Percentiles rank a stretch among this genome's conserved stretches.
Evolutionary conservation across 2,329 filamentous ascomycete species (phyloP).

Genomic region (Ceratocystis lukuohia): DNA sequence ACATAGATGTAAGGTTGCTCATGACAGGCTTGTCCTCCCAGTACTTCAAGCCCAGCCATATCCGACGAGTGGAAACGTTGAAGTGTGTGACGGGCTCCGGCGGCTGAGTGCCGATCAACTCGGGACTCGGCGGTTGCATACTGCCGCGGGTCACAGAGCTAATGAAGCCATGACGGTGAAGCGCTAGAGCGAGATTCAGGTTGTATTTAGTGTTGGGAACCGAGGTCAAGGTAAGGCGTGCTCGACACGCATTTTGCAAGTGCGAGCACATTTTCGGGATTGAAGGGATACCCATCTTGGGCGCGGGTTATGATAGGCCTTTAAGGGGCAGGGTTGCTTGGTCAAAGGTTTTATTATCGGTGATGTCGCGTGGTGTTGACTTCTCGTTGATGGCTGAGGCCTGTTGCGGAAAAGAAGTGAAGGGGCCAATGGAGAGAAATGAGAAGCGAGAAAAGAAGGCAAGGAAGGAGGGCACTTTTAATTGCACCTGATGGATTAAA

Average conservation of each 20-base stretch:
- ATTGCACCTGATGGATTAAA: not conserved
- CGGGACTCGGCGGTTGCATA: slow-evolving; percentile 37
- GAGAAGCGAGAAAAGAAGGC: not conserved
- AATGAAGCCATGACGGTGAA: slow-evolving; percentile 74
- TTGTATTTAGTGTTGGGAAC: slow-evolving; percentile 66
- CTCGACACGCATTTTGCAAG: slow-evolving; percentile 75
- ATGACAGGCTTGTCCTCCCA: slow-evolving; percentile 71
- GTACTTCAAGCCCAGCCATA: slow-evolving; percentile 90
- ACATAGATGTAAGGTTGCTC: slow-evolving; percentile 50
- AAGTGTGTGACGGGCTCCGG: slow-evolving; percentile 48
- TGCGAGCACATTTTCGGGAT: slow-evolving; percentile 76
- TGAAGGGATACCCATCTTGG: slow-evolving; percentile 41
- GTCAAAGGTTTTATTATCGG: not conserved
- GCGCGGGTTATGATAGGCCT: not conserved
- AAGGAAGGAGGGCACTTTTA: not conserved
- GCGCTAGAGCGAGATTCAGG: slow-evolving; percentile 57
- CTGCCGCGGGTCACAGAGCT: slow-evolving; percentile 63
- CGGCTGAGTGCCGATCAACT: slow-evolving; percentile 33
- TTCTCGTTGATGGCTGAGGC: not conserved
- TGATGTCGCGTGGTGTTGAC: not conserved
- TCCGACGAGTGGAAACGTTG: slow-evolving; percentile 59
- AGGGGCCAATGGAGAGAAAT: not conserved
- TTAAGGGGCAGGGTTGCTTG: not conserved
- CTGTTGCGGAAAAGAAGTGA: not conserved
- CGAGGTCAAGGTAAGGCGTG: slow-evolving; percentile 73